Evolutionary conservation across 805 yeast species (phyloP).

Genomic region (Isabelozyma pseudorhagii): DNA sequence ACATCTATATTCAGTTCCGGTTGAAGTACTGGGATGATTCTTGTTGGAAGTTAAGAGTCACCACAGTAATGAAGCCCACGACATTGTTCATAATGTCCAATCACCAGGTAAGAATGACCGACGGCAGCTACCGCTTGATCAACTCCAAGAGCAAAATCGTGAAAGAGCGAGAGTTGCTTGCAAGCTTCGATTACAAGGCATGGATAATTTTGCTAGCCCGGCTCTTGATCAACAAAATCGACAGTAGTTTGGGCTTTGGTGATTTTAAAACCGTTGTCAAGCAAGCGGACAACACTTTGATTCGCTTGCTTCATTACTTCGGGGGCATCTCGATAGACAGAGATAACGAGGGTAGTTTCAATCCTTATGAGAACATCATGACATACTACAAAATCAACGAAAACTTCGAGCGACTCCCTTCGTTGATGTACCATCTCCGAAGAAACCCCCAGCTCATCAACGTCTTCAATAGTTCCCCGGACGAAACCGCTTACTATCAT

Average conservation of each 20-base stretch:
- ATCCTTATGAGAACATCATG: constrained; percentile 18
- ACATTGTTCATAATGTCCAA: constrained; percentile 17
- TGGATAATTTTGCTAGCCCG: constrained; percentile 30
- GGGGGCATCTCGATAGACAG: constrained; percentile 19
- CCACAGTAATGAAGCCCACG: constrained; percentile 27
- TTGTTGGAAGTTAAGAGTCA: constrained; percentile 25
- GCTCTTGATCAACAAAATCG: constrained; percentile 30
- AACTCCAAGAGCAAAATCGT: constrained; percentile 17
- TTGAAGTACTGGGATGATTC: constrained; percentile 24
- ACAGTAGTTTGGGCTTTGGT: constrained; percentile 31
- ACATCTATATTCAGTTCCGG: constrained; percentile 31
- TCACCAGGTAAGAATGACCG: constrained; percentile 11
- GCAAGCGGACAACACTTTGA: constrained; percentile 22
- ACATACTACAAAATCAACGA: constrained; percentile 20
- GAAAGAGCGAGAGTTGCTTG: constrained; percentile 22
- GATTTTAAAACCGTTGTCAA: constrained; percentile 23
- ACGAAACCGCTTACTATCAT: constrained; percentile 43
- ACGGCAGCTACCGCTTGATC: constrained; percentile 10
- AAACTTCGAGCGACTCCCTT: constrained; percentile 24
- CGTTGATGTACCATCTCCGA: constrained; percentile 30
- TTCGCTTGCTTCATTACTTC: constrained; percentile 23
- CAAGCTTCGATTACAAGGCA: constrained; percentile 29
- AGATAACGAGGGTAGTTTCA: constrained; percentile 5
- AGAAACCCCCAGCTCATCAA: constrained; percentile 33
- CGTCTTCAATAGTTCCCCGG: constrained; percentile 42